Evolutionary conservation across 2,329 filamentous ascomycete species (phyloP), one percentile per base, ranked within the genome.

Genomic region (Claviceps lovelessii): DNA sequence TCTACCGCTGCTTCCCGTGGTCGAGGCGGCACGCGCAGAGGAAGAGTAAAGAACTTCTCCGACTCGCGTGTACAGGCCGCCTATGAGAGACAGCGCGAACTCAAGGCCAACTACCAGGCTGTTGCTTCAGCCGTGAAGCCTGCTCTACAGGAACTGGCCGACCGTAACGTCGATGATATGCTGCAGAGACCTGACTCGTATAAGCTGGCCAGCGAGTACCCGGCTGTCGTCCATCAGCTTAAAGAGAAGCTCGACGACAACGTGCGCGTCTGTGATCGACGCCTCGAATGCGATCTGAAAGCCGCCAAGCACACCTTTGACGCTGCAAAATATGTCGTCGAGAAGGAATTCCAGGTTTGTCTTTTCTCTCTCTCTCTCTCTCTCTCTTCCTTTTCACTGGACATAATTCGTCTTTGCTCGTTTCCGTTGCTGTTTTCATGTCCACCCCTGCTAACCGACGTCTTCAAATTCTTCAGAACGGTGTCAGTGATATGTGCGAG

Each of bases 31-130:
- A 66, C 65, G 58, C 67, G 75, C 56, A 73, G 76, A 58, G 75
- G 76, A 57, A 75, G 77, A 55, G 74, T 76, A 65, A 81, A 81
- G 68, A 74, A 74, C 61, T 81, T 80, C 61, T 69, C 73, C 57
- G 74, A 78, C 58, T 69, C 73, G 58, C 75, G 73, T 58, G 74
- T 77, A 53, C 79, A 82, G 64, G 78, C 78, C 52, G 74, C 76
- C 55, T 78, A 80, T 59, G 79, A 82, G 64, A 81, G 85, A 54
- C 80, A 84, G 64, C 76, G 84, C 60, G 78, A 85, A 61, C 73
- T 88, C 61, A 84, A 84, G 66, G 79, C 80, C 55, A 74, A 75
- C 29, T 88, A 80, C 67, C 76, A 80, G n/a, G 72, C 76, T 56
- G 77, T 88, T 52, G 76, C 80, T 56, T 77, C 79, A 60, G 74